Percentiles rank a stretch among this genome's conserved stretches.
Evolutionary conservation across 2,329 filamentous ascomycete species (phyloP).

Genomic region (Aaosphaeria arxii): DNA sequence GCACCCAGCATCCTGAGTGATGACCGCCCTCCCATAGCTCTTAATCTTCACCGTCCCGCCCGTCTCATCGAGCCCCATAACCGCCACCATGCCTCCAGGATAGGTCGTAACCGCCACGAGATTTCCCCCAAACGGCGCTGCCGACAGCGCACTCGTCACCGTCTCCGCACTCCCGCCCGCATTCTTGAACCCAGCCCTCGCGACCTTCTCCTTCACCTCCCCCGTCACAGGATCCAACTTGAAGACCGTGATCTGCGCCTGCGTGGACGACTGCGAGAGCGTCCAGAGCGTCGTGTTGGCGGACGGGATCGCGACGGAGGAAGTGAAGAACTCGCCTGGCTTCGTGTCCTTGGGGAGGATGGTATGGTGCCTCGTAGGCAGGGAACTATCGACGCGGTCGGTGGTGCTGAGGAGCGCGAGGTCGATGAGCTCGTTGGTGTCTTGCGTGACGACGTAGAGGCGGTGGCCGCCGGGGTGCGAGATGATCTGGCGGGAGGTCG

Average conservation of each 20-base stretch:
- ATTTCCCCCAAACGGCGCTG: constrained; percentile 14
- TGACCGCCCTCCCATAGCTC: not conserved
- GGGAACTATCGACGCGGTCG: not conserved
- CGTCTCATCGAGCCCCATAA: constrained; percentile 13
- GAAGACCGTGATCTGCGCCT: constrained; percentile 13
- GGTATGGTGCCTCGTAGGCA: not conserved
- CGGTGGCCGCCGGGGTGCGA: constrained; percentile 13
- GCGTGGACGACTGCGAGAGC: constrained; percentile 17
- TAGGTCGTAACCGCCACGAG: constrained; percentile 16
- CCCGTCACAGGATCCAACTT: constrained; percentile 15
- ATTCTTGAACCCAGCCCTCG: constrained; percentile 14
- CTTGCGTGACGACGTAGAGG: constrained; percentile 16
- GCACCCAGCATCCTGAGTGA: constrained; percentile 2
- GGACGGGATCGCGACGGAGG: constrained; percentile 13
- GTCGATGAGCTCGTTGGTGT: constrained; percentile 18
- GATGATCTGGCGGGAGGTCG: constrained; percentile 15
- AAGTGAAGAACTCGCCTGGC: constrained; percentile 8
- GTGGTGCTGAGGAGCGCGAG: not conserved
- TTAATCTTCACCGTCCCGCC: not conserved
- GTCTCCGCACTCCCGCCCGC: constrained; percentile 4
- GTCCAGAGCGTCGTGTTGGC: constrained; percentile 18
- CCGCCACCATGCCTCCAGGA: constrained; percentile 13
- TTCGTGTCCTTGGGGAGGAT: not conserved
- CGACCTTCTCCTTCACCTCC: constrained; percentile 11
- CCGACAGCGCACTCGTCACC: constrained; percentile 3